These are phyloP conservation scores for Amanita muscaria DNA, from an alignment of 768 basidiomycete species.

Conservation along the genomic window DNA sequence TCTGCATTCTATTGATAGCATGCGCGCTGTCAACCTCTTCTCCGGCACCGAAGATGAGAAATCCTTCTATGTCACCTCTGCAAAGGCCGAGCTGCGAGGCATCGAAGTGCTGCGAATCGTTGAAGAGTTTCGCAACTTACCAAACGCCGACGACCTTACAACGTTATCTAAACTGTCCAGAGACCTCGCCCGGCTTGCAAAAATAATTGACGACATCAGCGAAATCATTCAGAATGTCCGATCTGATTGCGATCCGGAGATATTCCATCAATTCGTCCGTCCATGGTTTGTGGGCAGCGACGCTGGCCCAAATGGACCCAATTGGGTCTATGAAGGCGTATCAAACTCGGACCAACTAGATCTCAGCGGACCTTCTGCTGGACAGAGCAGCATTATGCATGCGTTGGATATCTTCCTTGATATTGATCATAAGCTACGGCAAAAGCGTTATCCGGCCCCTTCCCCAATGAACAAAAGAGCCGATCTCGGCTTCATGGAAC, in stretches of 20 bases:
- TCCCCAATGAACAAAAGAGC: slow-evolving; percentile 57
- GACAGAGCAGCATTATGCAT: slow-evolving; percentile 89
- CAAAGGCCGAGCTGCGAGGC: slow-evolving; percentile 77
- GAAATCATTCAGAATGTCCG: slow-evolving; percentile 62
- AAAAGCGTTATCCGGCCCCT: slow-evolving; percentile 59
- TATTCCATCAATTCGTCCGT: slow-evolving; percentile 84
- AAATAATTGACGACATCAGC: slow-evolving; percentile 66
- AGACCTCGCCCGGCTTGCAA: slow-evolving; percentile 61
- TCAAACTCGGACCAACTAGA: slow-evolving; percentile 48
- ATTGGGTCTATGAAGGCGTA: slow-evolving; percentile 79
- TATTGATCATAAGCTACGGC: slow-evolving; percentile 77
- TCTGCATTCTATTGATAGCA: slow-evolving; percentile 43
- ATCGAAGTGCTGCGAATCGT: slow-evolving; percentile 82
- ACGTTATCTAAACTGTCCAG: slow-evolving; percentile 59
- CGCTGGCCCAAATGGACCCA: slow-evolving; percentile 37
- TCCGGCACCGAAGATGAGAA: slow-evolving; percentile 80
- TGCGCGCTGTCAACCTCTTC: slow-evolving; percentile 65
- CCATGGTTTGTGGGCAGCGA: slow-evolving; percentile 91
- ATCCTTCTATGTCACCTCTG: slow-evolving; percentile 82
- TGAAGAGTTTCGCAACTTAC: slow-evolving; percentile 75
- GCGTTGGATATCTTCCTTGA: slow-evolving; percentile 81
- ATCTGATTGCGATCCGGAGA: slow-evolving; percentile 67
- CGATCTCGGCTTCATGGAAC: slow-evolving; percentile 78
- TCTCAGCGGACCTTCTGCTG: slow-evolving; percentile 84
- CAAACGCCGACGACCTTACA: slow-evolving; percentile 53